Percentiles rank a stretch among this genome's conserved stretches.
phyloP scores from a whole-genome alignment of 2,329 filamentous ascomycete genomes.

The Ceratocystis diversiconidia region DNA sequence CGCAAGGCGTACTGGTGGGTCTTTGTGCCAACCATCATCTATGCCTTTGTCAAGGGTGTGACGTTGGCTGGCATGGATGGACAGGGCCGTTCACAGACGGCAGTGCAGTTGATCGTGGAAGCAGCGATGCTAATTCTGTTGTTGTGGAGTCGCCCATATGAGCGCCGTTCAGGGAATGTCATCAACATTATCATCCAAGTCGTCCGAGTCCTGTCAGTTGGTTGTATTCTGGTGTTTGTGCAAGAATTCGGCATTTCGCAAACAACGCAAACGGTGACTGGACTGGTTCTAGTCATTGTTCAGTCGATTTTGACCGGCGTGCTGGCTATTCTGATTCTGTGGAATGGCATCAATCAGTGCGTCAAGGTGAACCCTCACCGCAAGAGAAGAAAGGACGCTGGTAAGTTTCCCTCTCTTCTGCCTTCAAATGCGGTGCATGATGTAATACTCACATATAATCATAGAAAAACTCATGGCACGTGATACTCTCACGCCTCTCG shows the following conservation, averaged over 20 bases:
- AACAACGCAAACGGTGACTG: slow-evolving; percentile 86
- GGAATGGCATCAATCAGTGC: slow-evolving; percentile 74
- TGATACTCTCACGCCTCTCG: slow-evolving; percentile 69
- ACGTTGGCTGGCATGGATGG: slow-evolving; percentile 76
- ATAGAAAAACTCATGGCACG: slow-evolving; percentile 52
- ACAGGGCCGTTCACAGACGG: slow-evolving; percentile 67
- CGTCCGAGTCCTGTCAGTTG: slow-evolving; percentile 75
- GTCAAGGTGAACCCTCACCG: slow-evolving; percentile 83
- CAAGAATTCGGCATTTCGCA: slow-evolving; percentile 80
- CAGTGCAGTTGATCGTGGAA: slow-evolving; percentile 70
- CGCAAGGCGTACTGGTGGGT: slow-evolving; percentile 95
- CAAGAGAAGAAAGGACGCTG: slow-evolving; percentile 74
- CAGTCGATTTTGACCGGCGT: slow-evolving; percentile 72
- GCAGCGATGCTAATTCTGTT: slow-evolving; percentile 63
- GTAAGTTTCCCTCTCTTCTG: slow-evolving; percentile 37
- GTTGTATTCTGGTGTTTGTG: slow-evolving; percentile 84
- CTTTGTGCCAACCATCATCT: slow-evolving; percentile 77
- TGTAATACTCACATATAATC: slow-evolving; percentile 22
- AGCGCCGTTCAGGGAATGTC: slow-evolving; percentile 73
- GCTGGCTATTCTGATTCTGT: slow-evolving; percentile 72
- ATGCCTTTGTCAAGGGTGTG: slow-evolving; percentile 79
- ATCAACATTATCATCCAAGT: slow-evolving; percentile 88
- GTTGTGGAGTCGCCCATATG: slow-evolving; percentile 73
- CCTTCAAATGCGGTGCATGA: slow-evolving; percentile 8
- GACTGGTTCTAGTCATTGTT: slow-evolving; percentile 83